Evolutionary conservation across 225 moss, liverwort and hornwort species (phyloP), one percentile per base, ranked within the genome.

Genomic region (Anthoceros angustus): DNA sequence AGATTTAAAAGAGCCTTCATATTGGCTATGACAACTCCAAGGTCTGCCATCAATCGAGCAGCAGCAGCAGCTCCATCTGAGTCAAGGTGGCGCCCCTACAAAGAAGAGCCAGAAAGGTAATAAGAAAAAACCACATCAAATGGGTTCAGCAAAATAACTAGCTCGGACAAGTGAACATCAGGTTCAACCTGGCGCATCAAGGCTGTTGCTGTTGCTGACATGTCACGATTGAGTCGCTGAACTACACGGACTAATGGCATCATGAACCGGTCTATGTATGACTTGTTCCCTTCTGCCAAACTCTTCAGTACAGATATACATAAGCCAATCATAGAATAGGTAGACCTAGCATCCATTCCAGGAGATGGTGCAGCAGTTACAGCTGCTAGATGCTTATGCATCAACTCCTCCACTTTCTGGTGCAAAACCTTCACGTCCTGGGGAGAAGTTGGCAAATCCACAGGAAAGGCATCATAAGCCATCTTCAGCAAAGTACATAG

Each of bases 381-480:
- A 75, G 92, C 82, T 71, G 80, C 82, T 69, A 99, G 72, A 60
- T 92, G 88, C 77, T 92, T 92, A 72, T 83, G 82, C 26, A 99
- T 86, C 46, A 99, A 86, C 71, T 99, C 98, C 73, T 99, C 92
- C 71, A 99, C 87, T 79, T 87, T 99, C 21, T 75, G 75, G 25
- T 74, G 70, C 41, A 43, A 25, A 61, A 72, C 75, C 67, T 81
- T 81, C 42, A 69, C 60, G 14, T 55, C 55, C 71, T 92, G 92
- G 74, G 86, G 77, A n/a, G 69, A 74, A 60, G 80, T 74, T 42
- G 72, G n/a, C 25, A 76, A 76, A 77, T 99, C 92, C 5, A 78
- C 86, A 67, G 98, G 98, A 74, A 83, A 92, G 61, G 89, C 91
- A 72, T 99, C 92, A 68, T 87, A 89, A 16, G 87, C 85, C 92